Conservation (phyloP, 768 basidiomycete species). For the Leccinum olivaceopallidum region DNA sequence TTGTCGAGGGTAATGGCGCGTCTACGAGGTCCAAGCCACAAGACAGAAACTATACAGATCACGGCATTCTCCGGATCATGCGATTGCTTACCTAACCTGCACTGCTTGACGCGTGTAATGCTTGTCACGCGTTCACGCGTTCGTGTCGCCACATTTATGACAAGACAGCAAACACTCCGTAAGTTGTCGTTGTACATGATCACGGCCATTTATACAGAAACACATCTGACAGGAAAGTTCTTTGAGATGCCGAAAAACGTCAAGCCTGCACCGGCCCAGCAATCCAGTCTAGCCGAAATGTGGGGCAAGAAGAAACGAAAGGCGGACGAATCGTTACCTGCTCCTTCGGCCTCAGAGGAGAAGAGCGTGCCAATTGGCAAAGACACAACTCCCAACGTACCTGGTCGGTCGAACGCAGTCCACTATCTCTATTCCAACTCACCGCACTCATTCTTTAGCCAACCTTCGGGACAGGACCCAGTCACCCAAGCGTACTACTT, state of each 20-base stretch:
- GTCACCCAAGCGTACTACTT: conserved; percentile 23
- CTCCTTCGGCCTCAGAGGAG: conserved; percentile 28
- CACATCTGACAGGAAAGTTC: conserved; percentile 57
- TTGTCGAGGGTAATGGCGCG: conserved; percentile 10
- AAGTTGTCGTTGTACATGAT: conserved; percentile 11
- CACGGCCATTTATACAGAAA: neutral
- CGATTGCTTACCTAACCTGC: neutral
- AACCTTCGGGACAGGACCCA: conserved; percentile 41
- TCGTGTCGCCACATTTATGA: conserved; percentile 43
- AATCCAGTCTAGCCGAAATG: conserved; percentile 75
- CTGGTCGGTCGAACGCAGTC: conserved; percentile 14
- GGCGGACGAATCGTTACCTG: conserved; percentile 20
- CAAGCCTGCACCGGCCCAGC: conserved; percentile 72
- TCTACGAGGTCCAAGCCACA: conserved; percentile 36
- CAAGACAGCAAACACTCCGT: conserved; percentile 77
- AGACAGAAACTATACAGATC: conserved; percentile 40
- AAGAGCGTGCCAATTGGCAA: conserved; percentile 19
- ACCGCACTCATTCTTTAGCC: conserved; percentile 20
- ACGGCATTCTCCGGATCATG: conserved; percentile 35
- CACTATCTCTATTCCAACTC: conserved; percentile 1
- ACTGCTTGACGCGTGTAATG: conserved; percentile 15
- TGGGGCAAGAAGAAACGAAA: conserved; percentile 52
- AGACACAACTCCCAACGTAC: neutral
- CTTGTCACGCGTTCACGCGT: conserved; percentile 25
- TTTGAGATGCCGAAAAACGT: conserved; percentile 67